Evolutionary conservation across 83 land plant species (phyloP).

Genomic region (Picea mariana): DNA sequence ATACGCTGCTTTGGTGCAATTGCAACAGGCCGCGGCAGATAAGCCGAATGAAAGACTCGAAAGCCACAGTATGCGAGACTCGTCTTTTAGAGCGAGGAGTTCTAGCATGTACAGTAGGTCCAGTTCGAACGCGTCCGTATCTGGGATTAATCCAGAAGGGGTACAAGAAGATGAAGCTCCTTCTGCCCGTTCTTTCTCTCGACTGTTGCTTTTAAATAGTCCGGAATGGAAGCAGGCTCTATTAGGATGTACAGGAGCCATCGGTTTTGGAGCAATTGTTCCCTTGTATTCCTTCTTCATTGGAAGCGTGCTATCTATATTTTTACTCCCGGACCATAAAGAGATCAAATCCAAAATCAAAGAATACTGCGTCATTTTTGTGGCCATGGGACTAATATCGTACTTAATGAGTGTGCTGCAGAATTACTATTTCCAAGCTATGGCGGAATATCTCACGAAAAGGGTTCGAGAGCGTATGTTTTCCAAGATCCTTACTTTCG

Average conservation of each 20-base stretch:
- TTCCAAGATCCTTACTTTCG: conserved; percentile 69
- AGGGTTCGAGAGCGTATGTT: conserved; percentile 61
- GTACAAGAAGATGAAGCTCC: conserved; percentile 7
- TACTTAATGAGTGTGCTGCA: conserved; percentile 54
- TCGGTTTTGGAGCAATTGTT: conserved; percentile 60
- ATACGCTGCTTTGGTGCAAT: no score
- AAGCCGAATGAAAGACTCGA: background rate
- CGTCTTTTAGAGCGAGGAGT: conserved; percentile 5
- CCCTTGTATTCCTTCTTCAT: conserved; percentile 54
- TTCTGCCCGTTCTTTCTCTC: conserved; percentile 50
- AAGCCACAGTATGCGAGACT: background rate
- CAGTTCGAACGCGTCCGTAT: background rate
- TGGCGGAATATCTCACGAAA: conserved; percentile 59
- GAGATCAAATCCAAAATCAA: conserved; percentile 17
- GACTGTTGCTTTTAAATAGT: conserved; percentile 49
- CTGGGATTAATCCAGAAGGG: background rate
- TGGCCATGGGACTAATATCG: conserved; percentile 26
- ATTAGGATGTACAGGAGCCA: conserved; percentile 58
- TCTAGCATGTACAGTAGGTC: background rate
- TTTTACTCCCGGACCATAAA: conserved; percentile 22
- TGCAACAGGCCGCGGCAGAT: no score
- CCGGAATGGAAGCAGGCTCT: conserved; percentile 71
- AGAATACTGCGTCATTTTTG: background rate
- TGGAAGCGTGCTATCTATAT: conserved; percentile 46
- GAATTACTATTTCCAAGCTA: conserved; percentile 73